phyloP scores from a whole-genome alignment of 495 filamentous ascomycete species.

The Aspergillus homomorphus region DNA sequence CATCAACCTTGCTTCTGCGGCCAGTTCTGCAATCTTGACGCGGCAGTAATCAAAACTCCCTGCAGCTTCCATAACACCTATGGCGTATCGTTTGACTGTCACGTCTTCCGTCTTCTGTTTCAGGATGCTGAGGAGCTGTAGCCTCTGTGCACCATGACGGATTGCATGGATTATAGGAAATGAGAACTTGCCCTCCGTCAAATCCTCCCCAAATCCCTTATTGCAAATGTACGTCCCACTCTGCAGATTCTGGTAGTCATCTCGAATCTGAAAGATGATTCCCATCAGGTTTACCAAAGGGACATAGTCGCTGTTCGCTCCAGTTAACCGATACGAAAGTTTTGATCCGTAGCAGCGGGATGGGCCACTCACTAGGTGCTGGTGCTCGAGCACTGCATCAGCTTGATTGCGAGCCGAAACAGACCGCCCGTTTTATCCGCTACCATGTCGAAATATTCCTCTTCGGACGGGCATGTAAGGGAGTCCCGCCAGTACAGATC shows the following conservation, averaged over 20 bases:
- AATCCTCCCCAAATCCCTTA: constrained; percentile 85
- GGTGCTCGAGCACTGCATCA: constrained; percentile 71
- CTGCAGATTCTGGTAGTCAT: constrained; percentile 82
- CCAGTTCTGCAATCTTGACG: too few species aligned
- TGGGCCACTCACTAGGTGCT: too few species aligned
- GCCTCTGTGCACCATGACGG: too few species aligned
- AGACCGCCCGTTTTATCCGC: constrained; percentile 89
- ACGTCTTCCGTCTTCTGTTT: too few species aligned
- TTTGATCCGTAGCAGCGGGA: too few species aligned
- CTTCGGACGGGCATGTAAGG: constrained; percentile 78
- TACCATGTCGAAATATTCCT: constrained; percentile 93
- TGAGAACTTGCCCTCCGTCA: constrained; percentile 92
- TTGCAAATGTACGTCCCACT: constrained; percentile 62
- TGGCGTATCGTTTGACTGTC: too few species aligned
- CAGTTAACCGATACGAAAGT: too few species aligned
- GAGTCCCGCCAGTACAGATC: constrained; percentile 91
- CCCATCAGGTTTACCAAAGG: constrained; percentile 78
- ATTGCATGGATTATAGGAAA: constrained; percentile 91
- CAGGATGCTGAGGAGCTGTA: too few species aligned
- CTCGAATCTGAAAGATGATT: constrained; percentile 83
- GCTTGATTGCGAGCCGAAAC: constrained; percentile 77
- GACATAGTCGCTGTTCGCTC: constrained; percentile 49
- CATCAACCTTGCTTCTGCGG: too few species aligned
- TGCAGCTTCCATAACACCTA: too few species aligned
- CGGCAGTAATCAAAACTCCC: too few species aligned